These are phyloP conservation scores for Leccinum rimulosum DNA, from an alignment of 768 basidiomycete species.

Conservation along the genomic window DNA sequence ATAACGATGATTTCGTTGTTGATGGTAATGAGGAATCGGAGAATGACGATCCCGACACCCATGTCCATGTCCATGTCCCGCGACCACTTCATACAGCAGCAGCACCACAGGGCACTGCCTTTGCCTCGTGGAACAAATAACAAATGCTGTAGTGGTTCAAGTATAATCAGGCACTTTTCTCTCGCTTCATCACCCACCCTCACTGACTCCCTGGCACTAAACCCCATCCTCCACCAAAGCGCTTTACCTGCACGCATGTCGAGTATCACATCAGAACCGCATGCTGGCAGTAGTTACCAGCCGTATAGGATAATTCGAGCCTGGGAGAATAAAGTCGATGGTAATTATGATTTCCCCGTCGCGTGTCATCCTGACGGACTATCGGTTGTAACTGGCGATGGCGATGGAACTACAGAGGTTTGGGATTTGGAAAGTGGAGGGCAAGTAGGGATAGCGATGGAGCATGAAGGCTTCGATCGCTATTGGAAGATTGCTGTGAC, in stretches of 20 bases:
- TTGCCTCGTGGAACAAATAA: no score
- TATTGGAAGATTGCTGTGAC: neutral
- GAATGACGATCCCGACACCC: neutral
- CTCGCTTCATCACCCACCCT: no score
- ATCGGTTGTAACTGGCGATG: neutral
- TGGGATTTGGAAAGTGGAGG: constrained; percentile 7
- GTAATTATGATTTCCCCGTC: accelerated
- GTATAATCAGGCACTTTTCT: no score
- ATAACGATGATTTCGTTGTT: neutral
- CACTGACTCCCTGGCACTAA: no score
- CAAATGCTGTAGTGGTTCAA: no score
- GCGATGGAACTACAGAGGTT: neutral
- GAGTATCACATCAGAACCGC: no score
- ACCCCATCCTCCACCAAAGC: no score
- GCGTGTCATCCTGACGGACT: constrained; percentile 5
- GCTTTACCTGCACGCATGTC: no score
- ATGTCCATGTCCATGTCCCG: neutral
- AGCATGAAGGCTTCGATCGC: neutral
- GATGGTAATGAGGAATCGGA: neutral
- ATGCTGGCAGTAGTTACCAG: no score
- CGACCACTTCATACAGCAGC: neutral
- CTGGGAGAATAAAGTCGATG: no score
- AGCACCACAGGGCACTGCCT: neutral
- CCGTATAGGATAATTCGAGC: no score
- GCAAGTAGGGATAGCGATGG: constrained; percentile 1